phyloP scores from a whole-genome alignment of 352 stramenopile species.

The Phytopythium helicoides region DNA sequence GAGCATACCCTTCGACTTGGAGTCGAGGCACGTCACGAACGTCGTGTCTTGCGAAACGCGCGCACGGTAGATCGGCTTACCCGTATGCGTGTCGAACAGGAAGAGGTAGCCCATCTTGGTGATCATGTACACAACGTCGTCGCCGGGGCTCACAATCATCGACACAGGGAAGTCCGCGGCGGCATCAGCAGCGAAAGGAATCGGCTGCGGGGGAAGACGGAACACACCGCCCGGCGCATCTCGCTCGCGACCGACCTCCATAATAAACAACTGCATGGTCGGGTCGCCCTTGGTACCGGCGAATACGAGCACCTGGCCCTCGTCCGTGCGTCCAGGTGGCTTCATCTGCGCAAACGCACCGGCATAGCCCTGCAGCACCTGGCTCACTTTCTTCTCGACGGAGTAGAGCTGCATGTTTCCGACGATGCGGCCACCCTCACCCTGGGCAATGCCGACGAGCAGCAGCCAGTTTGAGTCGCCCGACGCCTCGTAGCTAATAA shows the following conservation, averaged over 20 bases:
- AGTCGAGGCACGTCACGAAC: slow-evolving; percentile 93
- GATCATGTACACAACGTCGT: slow-evolving; percentile 98
- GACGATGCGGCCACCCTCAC: slow-evolving; percentile 90
- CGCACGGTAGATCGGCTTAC: slow-evolving; percentile 97
- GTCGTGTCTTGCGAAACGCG: slow-evolving; percentile 98
- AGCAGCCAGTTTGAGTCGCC: slow-evolving; percentile 98
- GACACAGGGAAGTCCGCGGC: slow-evolving; percentile 98
- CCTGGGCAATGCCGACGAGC: slow-evolving; percentile 96
- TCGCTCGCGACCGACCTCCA: slow-evolving; percentile 98
- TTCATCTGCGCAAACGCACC: slow-evolving; percentile 97
- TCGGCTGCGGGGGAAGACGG: slow-evolving; percentile 90
- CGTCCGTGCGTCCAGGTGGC: slow-evolving; percentile 91
- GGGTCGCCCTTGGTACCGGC: slow-evolving; percentile 81
- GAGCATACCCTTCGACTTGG: slow-evolving; percentile 95
- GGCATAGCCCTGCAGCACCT: slow-evolving; percentile 97
- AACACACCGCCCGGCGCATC: slow-evolving; percentile 95
- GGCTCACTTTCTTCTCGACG: slow-evolving; percentile 98
- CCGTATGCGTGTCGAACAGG: slow-evolving; percentile 98
- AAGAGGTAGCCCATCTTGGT: slow-evolving; percentile 99
- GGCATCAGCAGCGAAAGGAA: slow-evolving; percentile 96
- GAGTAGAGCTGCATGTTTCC: slow-evolving; percentile 99
- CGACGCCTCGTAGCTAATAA: slow-evolving; percentile 99
- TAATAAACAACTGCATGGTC: slow-evolving; percentile 93
- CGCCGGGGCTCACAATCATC: slow-evolving; percentile 90
- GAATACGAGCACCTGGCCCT: slow-evolving; percentile 87